Evolutionary conservation across 2,329 filamentous ascomycete genomes (phyloP).

Genomic region (Colletotrichum abscissum): DNA sequence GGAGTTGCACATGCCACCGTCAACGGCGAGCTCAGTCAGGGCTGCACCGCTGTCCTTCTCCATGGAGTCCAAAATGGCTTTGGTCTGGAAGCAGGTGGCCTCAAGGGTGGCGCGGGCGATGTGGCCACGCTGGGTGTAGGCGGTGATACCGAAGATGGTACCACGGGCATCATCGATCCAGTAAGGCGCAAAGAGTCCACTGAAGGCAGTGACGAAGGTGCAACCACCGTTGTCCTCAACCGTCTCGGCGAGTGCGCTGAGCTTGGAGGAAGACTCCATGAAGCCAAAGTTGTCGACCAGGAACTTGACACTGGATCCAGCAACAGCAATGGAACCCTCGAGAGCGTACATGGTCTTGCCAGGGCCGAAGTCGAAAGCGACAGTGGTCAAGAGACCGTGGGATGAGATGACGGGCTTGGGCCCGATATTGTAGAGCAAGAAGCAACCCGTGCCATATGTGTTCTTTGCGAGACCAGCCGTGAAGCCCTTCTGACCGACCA

Average conservation of each 20-base stretch:
- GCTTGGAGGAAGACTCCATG: constrained; percentile 59
- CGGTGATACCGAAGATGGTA: constrained; percentile 82
- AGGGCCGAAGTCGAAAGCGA: constrained; percentile 80
- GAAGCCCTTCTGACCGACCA: constrained; percentile 85
- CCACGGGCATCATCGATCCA: constrained; percentile 88
- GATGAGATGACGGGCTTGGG: constrained; percentile 82
- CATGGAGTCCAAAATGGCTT: constrained; percentile 85
- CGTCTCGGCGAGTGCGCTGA: constrained; percentile 59
- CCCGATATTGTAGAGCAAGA: constrained; percentile 86
- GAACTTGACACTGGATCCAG: constrained; percentile 81
- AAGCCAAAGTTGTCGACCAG: constrained; percentile 68
- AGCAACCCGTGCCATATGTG: constrained; percentile 88
- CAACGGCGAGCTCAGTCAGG: constrained; percentile 80
- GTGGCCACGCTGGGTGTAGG: constrained; percentile 80
- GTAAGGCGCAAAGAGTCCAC: constrained; percentile 84
- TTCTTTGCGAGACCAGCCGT: constrained; percentile 83
- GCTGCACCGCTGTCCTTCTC: constrained; percentile 81
- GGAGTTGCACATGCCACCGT: constrained; percentile 85
- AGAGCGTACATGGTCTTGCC: constrained; percentile 78
- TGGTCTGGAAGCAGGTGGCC: constrained; percentile 86
- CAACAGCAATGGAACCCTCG: constrained; percentile 82
- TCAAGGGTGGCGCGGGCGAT: constrained; percentile 84
- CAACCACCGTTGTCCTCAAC: constrained; percentile 78
- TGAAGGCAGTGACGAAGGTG: constrained; percentile 84
- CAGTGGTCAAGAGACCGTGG: constrained; percentile 80